A percentile compares a stretch with the other conserved stretches of the same genome.
These are phyloP conservation scores for Scheffersomyces cryptocercus DNA, from an alignment of 1,139 yeast species.

Conservation along the genomic window DNA sequence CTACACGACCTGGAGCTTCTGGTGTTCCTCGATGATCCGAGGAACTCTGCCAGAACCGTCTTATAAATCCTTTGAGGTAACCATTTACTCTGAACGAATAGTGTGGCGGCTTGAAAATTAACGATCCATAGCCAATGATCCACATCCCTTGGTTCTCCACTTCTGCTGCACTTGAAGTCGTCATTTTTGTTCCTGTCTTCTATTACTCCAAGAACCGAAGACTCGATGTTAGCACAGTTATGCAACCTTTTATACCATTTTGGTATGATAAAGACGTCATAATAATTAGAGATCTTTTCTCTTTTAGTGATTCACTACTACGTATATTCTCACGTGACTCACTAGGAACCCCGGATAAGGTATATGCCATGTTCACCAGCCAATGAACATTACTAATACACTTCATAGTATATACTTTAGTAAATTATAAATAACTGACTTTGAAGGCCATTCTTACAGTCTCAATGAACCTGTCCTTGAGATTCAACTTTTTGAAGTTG, in stretches of 20 bases:
- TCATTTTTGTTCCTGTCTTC: no score
- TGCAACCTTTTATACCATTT: no score
- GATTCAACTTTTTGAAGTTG: constrained; percentile 25
- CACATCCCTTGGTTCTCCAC: constrained; percentile 48
- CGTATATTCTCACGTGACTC: no score
- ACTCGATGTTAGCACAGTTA: no score
- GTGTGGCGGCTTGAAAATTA: constrained; percentile 86
- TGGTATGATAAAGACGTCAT: no score
- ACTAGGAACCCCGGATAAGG: no score
- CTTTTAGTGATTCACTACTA: no score
- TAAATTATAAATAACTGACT: constrained; percentile 35
- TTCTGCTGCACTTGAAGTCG: no score
- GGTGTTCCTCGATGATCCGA: constrained; percentile 92
- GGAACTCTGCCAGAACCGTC: constrained; percentile 91
- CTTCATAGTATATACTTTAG: not conserved
- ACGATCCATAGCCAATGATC: constrained; percentile 91
- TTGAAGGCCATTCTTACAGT: constrained; percentile 49
- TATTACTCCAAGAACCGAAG: no score
- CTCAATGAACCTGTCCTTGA: constrained; percentile 35
- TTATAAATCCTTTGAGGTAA: constrained; percentile 67
- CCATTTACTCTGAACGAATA: constrained; percentile 66
- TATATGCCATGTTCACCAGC: not conserved
- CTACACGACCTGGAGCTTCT: constrained; percentile 83
- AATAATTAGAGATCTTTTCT: no score
- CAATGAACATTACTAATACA: not conserved